These are phyloP conservation scores for Neurospora hispaniola DNA, from an alignment of 495 filamentous ascomycete genomes.

Conservation along the genomic window DNA sequence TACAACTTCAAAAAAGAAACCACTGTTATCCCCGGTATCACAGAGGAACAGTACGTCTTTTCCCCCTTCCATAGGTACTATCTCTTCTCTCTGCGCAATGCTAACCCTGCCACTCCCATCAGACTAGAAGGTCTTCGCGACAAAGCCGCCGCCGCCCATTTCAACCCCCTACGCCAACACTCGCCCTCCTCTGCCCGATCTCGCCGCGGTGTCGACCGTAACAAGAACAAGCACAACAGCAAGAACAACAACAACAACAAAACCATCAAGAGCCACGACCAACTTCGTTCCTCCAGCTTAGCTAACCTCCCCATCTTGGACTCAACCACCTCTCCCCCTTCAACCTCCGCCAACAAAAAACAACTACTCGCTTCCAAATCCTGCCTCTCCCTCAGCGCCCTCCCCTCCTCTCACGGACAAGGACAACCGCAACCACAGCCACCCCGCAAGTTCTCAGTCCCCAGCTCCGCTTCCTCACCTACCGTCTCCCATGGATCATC, in stretches of 20 bases:
- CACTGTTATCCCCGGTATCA: slow-evolving; percentile 28
- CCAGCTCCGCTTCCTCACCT: background rate
- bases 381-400: background rate
- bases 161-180: slow-evolving; percentile 15
- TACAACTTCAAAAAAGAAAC: slow-evolving; percentile 36
- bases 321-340: background rate
- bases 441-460: background rate
- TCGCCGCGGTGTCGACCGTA: background rate
- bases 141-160: slow-evolving; percentile 28
- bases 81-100: background rate
- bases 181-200: background rate
- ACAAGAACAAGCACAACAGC: background rate
- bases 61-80: too few species aligned
- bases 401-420: background rate
- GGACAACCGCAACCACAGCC: background rate
- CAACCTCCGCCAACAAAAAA: background rate
- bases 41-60: slow-evolving; percentile 31
- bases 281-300: background rate
- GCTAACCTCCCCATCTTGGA: background rate
- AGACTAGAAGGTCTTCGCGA: slow-evolving; percentile 31
- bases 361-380: background rate
- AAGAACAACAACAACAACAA: background rate
- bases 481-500: background rate
- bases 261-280: background rate
- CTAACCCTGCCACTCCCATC: background rate